Conservation (phyloP, 129 eudicot species). For the Flaveria ramosissima region DNA sequence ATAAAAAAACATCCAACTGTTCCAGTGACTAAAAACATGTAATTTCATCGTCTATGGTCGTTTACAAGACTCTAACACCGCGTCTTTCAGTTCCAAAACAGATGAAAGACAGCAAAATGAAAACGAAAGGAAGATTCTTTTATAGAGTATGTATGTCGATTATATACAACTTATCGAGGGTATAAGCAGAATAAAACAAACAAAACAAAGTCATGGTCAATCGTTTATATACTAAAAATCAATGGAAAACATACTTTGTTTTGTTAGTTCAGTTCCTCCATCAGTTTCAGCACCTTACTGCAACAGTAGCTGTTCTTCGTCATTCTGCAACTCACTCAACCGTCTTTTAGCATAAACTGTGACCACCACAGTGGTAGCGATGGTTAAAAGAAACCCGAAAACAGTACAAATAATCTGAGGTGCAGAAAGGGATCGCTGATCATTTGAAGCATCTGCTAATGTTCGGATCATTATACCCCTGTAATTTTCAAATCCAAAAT, state of each 20-base stretch:
- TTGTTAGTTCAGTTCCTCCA: constrained; percentile 36
- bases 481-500: constrained; percentile 19
- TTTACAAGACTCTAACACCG: neutral
- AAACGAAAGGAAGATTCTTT: constrained; percentile 1
- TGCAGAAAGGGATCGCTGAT: constrained; percentile 54
- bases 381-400: constrained; percentile 57
- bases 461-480: constrained; percentile 86
- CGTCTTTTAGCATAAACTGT: constrained; percentile 73
- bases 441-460: constrained; percentile 76
- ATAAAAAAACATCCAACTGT: neutral
- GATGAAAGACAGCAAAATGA: constrained; percentile 4
- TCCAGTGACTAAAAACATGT: neutral
- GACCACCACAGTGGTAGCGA: constrained; percentile 58
- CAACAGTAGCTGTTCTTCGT: constrained; percentile 65
- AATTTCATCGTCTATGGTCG: too few relatives aligned
- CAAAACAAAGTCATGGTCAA: constrained; percentile 25
- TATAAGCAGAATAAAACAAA: constrained; percentile 17
- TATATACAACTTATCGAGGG: constrained; percentile 33
- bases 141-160: constrained; percentile 21
- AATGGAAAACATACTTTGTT: constrained; percentile 27
- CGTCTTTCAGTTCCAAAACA: neutral
- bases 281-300: constrained; percentile 30
- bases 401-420: constrained; percentile 63
- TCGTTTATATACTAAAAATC: constrained; percentile 28
- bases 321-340: constrained; percentile 64